Evolutionary conservation across 345 rosid species (phyloP), one percentile per base, ranked within the genome.

Genomic region (Kandelia obovata): DNA sequence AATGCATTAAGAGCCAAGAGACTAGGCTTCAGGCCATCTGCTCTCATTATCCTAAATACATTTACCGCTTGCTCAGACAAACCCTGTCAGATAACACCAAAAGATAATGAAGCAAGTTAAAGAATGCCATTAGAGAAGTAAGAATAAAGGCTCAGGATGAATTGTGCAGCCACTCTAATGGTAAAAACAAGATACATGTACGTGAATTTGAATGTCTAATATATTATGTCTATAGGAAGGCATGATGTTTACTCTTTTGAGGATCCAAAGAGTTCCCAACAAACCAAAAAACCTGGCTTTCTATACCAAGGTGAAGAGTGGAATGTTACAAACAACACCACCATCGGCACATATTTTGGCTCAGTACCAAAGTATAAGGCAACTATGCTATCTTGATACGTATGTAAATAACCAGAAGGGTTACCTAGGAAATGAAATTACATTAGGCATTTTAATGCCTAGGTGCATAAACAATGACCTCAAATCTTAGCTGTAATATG

Each of bases 31-130:
- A 92, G 80, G 77, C 96, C 97, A 80, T 95, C 99, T 20, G 82
- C 78, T 79, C 86, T 84, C 99, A 95, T 95, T 69, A 83, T 73
- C 84, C 83, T 85, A 78, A 90, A 92, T 67, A 96, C 93, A 82
- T 90, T 88, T 66, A 92, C 76, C 53, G 99, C 99, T 68, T 85
- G 80, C 74, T 92, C 99, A 28, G 99, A 90, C 75, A 95, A 81
- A 77, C 99, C 99, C 99, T 95, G 86, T n/a, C 57, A 67, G 15
- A 46, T 70, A 61, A 72, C 7, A 32, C 52, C 72, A 37, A 27
- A 57, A 67, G 64, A 58, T 43, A 20, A 21, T 28, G 57, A 21
- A 10, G 59, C 30, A 56, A 10, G 30, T 30, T 3, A 25, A 23
- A 56, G 16, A 1, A 56, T 56, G 6, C 26, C 13, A 56, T 27